A percentile compares a stretch with the other conserved stretches of the same genome.
These are phyloP conservation scores for Solanum pimpinellifolium DNA, from an alignment of 257 asterid species.

Conservation along the genomic window DNA sequence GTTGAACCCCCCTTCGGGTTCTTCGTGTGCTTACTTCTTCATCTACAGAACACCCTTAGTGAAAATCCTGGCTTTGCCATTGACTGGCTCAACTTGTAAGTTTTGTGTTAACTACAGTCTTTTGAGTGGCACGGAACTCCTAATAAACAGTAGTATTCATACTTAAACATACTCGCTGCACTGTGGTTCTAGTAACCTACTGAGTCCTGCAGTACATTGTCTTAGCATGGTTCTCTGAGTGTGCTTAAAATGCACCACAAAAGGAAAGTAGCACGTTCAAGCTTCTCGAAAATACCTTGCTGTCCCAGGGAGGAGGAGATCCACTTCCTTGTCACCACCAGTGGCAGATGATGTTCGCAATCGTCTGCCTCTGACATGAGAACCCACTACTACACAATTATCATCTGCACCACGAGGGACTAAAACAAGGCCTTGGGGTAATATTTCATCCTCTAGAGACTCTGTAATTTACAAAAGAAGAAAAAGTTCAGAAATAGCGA, in stretches of 20 bases:
- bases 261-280: background rate
- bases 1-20: background rate
- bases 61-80: no score
- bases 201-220: background rate
- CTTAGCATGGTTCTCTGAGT: background rate
- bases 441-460: slow-evolving; percentile 74
- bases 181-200: background rate
- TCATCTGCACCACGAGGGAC: slow-evolving; percentile 69
- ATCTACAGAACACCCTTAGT: background rate
- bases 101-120: background rate
- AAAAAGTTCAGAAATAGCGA: background rate
- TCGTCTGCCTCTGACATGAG: slow-evolving; percentile 87
- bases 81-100: background rate
- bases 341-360: slow-evolving; percentile 73
- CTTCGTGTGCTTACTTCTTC: background rate
- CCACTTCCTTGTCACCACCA: slow-evolving; percentile 91
- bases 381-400: slow-evolving; percentile 51
- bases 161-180: background rate
- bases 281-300: slow-evolving; percentile 49
- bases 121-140: background rate
- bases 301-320: slow-evolving; percentile 97
- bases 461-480: slow-evolving; percentile 26
- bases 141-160: background rate
- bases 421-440: slow-evolving; percentile 89
- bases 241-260: background rate